Evolutionary conservation across 495 filamentous ascomycete species (phyloP), one percentile per base, ranked within the genome.

Genomic region (Hypomontagnella monticulosa): DNA sequence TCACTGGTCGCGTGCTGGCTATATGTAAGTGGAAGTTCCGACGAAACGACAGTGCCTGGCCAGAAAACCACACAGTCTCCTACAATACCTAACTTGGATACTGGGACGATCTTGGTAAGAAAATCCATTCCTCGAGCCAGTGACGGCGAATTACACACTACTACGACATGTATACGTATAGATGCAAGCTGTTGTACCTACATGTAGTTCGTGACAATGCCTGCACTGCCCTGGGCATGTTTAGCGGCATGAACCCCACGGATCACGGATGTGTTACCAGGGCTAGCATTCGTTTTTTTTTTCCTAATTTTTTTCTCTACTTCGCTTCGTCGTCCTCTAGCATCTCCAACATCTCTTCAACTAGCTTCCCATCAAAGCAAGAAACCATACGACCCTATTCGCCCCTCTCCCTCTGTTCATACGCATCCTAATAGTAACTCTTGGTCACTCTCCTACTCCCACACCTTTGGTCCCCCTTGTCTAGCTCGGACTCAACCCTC

Each of bases 101-200:
- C 59, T 60, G 48, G 60, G 49, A 42, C 50, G 50, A 68, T 59
- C 42, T 43, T 58, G 59, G 65, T 60, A 63, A 58, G 48, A 60
- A 56, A 60, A 63, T 57, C 59, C 19, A 46, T 54, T 63, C 48
- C 63, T 59, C 59, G 40, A 54, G 30, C 36, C n/a, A 19, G 32
- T 16, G 42, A 49, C 36, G 34, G 37, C 59, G 54, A 68, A 63
- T 68, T 37, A 55, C 32, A 48, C 55, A 33, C 48, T 12, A 50
- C 32, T 44, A 44, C 37, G 14, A 55, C 49, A 27, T 27, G 23
- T 27, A 27, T 27, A 27, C 23, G 23, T 27, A 57, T 57, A 48
- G 54, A 55, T 63, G 65, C 65, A 67, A 67, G 42, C 57, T 41
- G 27, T 59, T 62, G 65, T 67, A 67, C 65, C 65, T 67, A 67